These are phyloP conservation scores for Cladophialophora chaetospira DNA, from an alignment of 2,329 filamentous ascomycete species.

Conservation along the genomic window DNA sequence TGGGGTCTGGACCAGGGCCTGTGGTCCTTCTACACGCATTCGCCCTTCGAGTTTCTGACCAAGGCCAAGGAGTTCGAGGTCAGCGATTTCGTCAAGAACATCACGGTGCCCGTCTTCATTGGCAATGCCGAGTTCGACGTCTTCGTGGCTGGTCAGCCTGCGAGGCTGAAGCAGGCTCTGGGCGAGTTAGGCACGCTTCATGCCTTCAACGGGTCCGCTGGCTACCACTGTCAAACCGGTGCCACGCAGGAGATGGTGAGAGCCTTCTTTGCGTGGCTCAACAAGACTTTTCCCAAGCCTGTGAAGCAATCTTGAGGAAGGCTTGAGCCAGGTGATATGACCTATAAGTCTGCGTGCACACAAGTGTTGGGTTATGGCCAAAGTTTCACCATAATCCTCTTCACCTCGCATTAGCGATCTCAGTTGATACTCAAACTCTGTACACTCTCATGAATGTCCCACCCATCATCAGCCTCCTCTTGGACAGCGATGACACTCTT, in stretches of 20 bases:
- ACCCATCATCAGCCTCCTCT: not conserved
- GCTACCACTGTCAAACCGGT: slow-evolving; percentile 33
- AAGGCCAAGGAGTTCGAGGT: slow-evolving; percentile 26
- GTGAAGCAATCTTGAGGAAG: not conserved
- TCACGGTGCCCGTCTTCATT: slow-evolving; percentile 33
- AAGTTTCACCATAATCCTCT: not conserved
- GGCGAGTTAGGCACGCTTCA: slow-evolving; percentile 30
- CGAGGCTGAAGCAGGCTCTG: slow-evolving; percentile 25
- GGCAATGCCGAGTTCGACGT: slow-evolving; percentile 31
- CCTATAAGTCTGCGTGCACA: not conserved
- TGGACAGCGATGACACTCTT: not conserved
- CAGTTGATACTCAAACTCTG: not conserved
- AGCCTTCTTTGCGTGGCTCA: slow-evolving; percentile 13
- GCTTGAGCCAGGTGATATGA: not conserved
- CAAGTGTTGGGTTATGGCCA: not conserved
- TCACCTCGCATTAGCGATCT: slow-evolving; percentile 1
- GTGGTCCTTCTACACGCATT: slow-evolving; percentile 38
- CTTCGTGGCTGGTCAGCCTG: slow-evolving; percentile 30
- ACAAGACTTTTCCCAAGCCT: slow-evolving; percentile 12
- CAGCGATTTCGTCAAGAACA: slow-evolving; percentile 28
- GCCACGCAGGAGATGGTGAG: slow-evolving; percentile 15
- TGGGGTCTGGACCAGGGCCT: slow-evolving; percentile 42
- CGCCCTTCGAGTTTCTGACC: slow-evolving; percentile 36
- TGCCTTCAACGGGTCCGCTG: slow-evolving; percentile 29
- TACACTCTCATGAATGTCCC: not conserved